A percentile compares a stretch with the other conserved stretches of the same genome.
These are phyloP conservation scores for Lactarius akahatsu DNA, from an alignment of 768 basidiomycete species.

Conservation along the genomic window DNA sequence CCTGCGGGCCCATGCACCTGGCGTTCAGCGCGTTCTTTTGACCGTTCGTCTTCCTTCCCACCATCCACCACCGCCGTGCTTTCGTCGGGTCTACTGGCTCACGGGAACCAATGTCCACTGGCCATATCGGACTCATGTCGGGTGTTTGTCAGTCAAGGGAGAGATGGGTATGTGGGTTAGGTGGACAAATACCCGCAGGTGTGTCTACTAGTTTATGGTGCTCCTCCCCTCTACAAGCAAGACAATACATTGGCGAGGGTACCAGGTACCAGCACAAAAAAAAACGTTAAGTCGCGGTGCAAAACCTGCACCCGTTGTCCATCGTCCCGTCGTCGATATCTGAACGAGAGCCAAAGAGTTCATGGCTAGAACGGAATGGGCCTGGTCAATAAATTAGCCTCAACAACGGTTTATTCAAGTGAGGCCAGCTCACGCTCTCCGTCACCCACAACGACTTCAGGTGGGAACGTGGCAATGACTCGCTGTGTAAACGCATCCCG, in stretches of 20 bases:
- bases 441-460: not conserved
- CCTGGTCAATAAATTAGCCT: not conserved
- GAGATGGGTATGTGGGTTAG: not conserved
- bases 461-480: not conserved
- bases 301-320: not conserved
- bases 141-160: not conserved
- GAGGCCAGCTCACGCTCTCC: not conserved
- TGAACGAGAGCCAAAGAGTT: not conserved
- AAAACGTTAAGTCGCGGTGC: not conserved
- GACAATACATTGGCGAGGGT: not conserved
- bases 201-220: not conserved
- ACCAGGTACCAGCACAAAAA: not conserved
- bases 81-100: not conserved
- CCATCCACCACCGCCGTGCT: not conserved
- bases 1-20: not conserved
- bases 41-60: not conserved
- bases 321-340: not conserved
- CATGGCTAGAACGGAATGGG: not conserved
- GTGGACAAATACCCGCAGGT: not conserved
- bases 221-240: not conserved
- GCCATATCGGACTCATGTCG: not conserved
- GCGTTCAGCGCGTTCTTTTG: not conserved
- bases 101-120: not conserved
- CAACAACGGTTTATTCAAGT: not conserved
- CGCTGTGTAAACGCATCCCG: not conserved